Evolutionary conservation across 2,329 filamentous ascomycete species (phyloP), one percentile per base, ranked within the genome.

Genomic region (Pestalotiopsis sp.): DNA sequence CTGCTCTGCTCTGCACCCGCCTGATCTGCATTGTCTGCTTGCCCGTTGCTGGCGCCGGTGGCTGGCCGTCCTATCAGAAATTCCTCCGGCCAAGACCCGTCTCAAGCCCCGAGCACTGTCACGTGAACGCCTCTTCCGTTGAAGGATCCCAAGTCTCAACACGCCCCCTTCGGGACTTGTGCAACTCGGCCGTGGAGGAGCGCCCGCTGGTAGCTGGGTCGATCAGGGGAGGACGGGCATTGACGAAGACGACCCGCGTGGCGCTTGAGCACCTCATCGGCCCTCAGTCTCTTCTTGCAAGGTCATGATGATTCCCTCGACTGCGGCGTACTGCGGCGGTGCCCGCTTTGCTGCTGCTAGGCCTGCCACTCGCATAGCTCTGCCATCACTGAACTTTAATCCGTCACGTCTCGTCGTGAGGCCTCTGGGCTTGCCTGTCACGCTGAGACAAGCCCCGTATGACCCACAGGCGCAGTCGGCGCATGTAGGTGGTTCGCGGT

Each of bases 161-260:
- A 36, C 31, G 31, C 31, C 31, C 31, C 31, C 31, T 7, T 36
- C 31, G 31, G 31, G 31, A 36, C 31, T 36, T 36, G 31, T 36
- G 6, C 31, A 36, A 36, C 31, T 36, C 31, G 31, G 31, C 31
- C 31, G 31, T 36, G 31, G 31, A 36, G 31, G 31, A 36, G 31
- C 31, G 7, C 31, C 31, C 31, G 31, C 49, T 56, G 49, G 14
- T 56, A 20, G 14, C 49, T 56, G 49, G 49, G 14, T 17, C 14
- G 20, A 17, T 56, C 20, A 20, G 57, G n/a, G 57, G 23, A 27
- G 23, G 57, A 13, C 25, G 61, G 23, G 25, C 61, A 63, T 14
- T 14, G 25, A 36, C 69, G 71, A 70, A 70, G 72, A 70, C 13
- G 74, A 65, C 63, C 69, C 69, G 45, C 69, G 69, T 63, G 69